Conservation (phyloP, 768 basidiomycete species). For the Calocybe gangraenosa region DNA sequence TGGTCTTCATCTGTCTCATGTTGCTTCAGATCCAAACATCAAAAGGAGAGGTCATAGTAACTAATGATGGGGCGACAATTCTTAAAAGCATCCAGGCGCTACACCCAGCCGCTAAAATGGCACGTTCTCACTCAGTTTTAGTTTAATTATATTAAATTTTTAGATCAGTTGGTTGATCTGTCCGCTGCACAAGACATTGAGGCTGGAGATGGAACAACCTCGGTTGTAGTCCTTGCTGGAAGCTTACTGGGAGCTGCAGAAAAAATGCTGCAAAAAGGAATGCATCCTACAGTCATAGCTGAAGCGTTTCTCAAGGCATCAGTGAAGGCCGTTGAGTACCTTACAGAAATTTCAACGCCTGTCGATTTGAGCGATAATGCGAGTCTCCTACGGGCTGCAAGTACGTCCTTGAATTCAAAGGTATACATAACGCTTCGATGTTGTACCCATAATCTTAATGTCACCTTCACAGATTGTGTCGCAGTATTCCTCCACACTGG, state of each 20-base stretch:
- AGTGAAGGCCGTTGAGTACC: slow-evolving; percentile 87
- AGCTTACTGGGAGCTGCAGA: slow-evolving; percentile 91
- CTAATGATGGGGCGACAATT: slow-evolving; percentile 98
- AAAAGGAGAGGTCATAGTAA: slow-evolving; percentile 95
- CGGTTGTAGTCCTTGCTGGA: slow-evolving; percentile 95
- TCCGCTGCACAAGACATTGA: slow-evolving; percentile 98
- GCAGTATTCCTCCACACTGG: slow-evolving; percentile 95
- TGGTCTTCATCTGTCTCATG: slow-evolving; percentile 5
- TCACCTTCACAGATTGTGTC: slow-evolving; percentile 77
- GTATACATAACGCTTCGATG: slow-evolving; percentile 31
- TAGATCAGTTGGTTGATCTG: slow-evolving; percentile 83
- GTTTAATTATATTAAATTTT: slow-evolving; percentile 6
- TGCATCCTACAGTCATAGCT: slow-evolving; percentile 96
- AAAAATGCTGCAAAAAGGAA: slow-evolving; percentile 94
- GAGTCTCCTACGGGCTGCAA: slow-evolving; percentile 85
- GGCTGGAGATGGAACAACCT: slow-evolving; percentile 97
- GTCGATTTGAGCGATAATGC: slow-evolving; percentile 87
- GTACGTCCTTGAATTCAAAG: slow-evolving; percentile 95
- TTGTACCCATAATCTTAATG: slow-evolving; percentile 2
- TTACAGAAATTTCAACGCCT: slow-evolving; percentile 89
- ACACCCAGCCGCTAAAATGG: slow-evolving; percentile 99
- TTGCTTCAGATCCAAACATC: slow-evolving; percentile 84
- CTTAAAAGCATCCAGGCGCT: slow-evolving; percentile 92
- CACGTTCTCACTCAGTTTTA: slow-evolving; percentile 21
- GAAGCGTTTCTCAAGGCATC: slow-evolving; percentile 94